Base-by-base conservation (phyloP, 306 rosid genomes). In the Castanea sativa region DNA sequence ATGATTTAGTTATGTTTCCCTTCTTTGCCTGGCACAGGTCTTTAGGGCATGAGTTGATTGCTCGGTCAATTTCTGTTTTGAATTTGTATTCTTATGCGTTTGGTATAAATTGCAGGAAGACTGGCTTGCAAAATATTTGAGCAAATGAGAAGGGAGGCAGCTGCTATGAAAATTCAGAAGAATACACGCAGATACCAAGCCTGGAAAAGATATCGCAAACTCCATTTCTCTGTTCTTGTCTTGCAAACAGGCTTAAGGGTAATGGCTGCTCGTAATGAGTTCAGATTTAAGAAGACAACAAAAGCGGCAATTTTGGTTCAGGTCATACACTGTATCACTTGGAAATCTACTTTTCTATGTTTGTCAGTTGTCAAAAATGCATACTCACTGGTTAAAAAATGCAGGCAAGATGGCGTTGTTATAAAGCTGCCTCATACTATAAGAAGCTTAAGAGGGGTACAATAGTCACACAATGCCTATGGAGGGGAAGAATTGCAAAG, bases 321-420 rank as follows among this genome's bases (percentile, higher is more conserved):
- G 97, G 99, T 96, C 78, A 81, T 68, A 73, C 56, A 69, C 53
- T 75, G 16, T 73, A 58, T 65, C 59, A 78, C 61, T 77, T 78
- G 79, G 74, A 35, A 41, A 59, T 76, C 49, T 55, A 23, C 49
- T 19, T 21, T 71, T 77, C 38, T 67, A 52, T 29, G 11, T 38
- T 55, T 33, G 35, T 58, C 55, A 53, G 43, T 25, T 64, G 67
- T 55, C 71, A 85, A 27, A 29, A 81, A 33, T 70, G 78, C 76
- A 53, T 73, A 57, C 56, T 83, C 53, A 53, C 72, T 74, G 73
- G 55, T 41, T 13, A 33, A 80, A 86, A 68, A 41, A 69, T 81
- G 79, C 97, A 96, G 99, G 88, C 99, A 69, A 88, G 87, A 52
- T 96, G 94, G 96, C 90, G 93, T 78, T 91, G 99, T 86, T 86